phyloP scores from a whole-genome alignment of 2,329 filamentous ascomycete genomes.

The Parastagonospora avenae region DNA sequence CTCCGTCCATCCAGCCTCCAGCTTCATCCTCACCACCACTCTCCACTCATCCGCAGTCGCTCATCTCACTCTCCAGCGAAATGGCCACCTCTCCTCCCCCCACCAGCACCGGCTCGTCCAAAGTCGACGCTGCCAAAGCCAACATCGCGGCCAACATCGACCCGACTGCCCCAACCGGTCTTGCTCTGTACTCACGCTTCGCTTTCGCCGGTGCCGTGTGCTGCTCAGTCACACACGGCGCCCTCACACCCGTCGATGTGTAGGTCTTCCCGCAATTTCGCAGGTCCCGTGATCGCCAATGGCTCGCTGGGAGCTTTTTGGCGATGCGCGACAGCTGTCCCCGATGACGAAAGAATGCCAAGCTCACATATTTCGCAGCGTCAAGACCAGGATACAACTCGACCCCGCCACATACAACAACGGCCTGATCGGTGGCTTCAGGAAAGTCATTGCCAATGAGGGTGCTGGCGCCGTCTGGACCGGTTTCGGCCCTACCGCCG shows the following conservation, averaged over 20 bases:
- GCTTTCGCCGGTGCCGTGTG: conserved; percentile 97
- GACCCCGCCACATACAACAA: conserved; percentile 88
- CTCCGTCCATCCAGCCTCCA: conserved; percentile 22
- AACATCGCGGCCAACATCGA: conserved; percentile 49
- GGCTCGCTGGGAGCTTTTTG: conserved; percentile 21
- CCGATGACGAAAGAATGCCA: conserved; percentile 24
- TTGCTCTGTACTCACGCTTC: conserved; percentile 90
- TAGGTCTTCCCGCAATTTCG: conserved; percentile 62
- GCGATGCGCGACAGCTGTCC: conserved; percentile 12
- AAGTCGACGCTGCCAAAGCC: conserved; percentile 60
- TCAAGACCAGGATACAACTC: conserved; percentile 96
- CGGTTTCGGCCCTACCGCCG: conserved; percentile 81
- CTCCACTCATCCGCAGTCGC: conserved; percentile 33
- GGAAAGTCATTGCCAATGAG: conserved; percentile 77
- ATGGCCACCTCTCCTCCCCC: conserved; percentile 49
- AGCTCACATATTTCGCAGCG: conserved; percentile 58
- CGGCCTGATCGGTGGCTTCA: conserved; percentile 84
- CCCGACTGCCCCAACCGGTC: conserved; percentile 63
- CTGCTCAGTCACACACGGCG: conserved; percentile 97
- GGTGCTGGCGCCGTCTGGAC: conserved; percentile 86
- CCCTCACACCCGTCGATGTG: conserved; percentile 98
- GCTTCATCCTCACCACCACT: conserved; percentile 19
- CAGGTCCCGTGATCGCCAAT: conserved; percentile 27
- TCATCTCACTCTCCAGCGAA: conserved; percentile 18
- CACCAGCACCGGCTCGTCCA: conserved; percentile 56